A percentile compares a stretch with the other conserved stretches of the same genome.
phyloP scores from a whole-genome alignment of 129 eudicot species.

The Escallonia rubra region DNA sequence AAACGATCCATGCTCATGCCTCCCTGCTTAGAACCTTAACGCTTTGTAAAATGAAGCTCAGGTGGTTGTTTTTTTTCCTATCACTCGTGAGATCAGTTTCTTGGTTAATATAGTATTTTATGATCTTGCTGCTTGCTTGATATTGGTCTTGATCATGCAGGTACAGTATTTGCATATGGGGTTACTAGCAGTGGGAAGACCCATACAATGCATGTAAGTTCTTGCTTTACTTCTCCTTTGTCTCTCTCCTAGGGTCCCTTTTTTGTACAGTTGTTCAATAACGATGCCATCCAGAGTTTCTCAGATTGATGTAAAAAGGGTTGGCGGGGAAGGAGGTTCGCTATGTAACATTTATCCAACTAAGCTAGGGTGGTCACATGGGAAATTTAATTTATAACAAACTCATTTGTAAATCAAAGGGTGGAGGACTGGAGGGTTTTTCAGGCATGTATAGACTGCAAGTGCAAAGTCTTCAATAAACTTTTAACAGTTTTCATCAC shows the following conservation, averaged over 20 bases:
- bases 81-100: background rate
- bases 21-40: background rate
- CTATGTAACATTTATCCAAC: no score
- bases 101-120: background rate
- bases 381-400: no score
- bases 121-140: constrained; percentile 6
- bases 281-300: no score
- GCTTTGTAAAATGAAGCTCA: background rate
- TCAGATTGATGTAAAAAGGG: no score
- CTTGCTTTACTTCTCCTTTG: background rate
- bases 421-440: no score
- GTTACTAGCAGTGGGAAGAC: constrained; percentile 99
- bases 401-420: no score
- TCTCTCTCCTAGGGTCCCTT: background rate
- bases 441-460: no score
- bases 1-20: background rate
- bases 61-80: background rate
- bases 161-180: constrained; percentile 93
- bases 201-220: constrained; percentile 95
- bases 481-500: no score
- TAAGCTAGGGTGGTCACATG: no score
- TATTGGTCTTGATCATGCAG: constrained; percentile 34
- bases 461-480: no score
- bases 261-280: constrained; percentile 3
- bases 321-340: no score